Evolutionary conservation across 129 eudicot species (phyloP).

Genomic region (Kitagawia praeruptora): DNA sequence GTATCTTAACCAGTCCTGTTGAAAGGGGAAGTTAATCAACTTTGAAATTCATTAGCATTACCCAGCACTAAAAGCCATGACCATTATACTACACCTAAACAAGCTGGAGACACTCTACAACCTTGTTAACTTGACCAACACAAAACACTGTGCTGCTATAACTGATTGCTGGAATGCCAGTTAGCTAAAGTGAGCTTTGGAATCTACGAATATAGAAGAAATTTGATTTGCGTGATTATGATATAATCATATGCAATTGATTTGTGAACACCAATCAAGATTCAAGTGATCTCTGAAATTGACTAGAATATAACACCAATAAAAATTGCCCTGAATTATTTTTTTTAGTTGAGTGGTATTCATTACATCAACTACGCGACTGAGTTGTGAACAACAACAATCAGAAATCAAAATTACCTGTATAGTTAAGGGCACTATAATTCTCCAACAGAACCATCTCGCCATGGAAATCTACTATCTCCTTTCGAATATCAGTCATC

Average conservation of each 20-base stretch:
- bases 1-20: constrained; percentile 72
- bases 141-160: not conserved
- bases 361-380: not conserved
- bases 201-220: not conserved
- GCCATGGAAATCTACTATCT: constrained; percentile 89
- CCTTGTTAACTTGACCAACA: not conserved
- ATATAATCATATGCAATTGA: not conserved
- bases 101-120: not conserved
- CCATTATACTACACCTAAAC: not conserved
- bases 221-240: too few relatives aligned
- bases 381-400: not conserved
- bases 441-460: constrained; percentile 93
- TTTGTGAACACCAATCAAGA: not conserved
- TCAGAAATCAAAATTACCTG: constrained; percentile 35
- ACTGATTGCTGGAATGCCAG: not conserved
- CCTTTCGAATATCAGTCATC: constrained; percentile 61
- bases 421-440: constrained; percentile 86
- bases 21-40: not conserved
- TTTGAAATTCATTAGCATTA: too few relatives aligned
- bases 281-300: not conserved
- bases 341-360: not conserved
- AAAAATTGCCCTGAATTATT: not conserved
- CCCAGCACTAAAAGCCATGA: not conserved
- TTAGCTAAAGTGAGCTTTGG: not conserved
- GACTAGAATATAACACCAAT: not conserved